Evolutionary conservation across 352 stramenopile species (phyloP), one percentile per base, ranked within the genome.

Genomic region (Globisporangium takayamanum): DNA sequence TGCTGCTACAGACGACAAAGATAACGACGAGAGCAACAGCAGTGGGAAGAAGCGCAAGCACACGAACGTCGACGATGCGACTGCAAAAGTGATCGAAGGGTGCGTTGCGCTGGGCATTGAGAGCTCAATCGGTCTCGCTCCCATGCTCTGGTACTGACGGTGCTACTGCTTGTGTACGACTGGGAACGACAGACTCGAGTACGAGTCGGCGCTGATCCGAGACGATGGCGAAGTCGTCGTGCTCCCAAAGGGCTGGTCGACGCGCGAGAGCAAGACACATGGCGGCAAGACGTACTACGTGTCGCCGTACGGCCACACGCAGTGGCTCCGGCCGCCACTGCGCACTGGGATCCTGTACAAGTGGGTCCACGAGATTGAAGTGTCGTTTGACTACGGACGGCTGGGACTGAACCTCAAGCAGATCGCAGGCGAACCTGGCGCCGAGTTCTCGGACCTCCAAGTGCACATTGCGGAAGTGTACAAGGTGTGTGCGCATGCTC

Each of bases 251-350:
- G 85, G 79, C 14, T 95, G 85, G 85, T 79, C 80, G 2, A 91
- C 78, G 20, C 80, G 83, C 8, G 74, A 84, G 54, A 92, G 81
- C 61, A 88, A 88, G 60, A 89, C 82, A n/a, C 84, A 92, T 55
- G 77, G 82, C 36, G 81, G 81, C 20, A 91, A 92, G 67, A 88
- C 66, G n/a, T 95, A 95, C 52, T 95, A 85, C 57, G 84, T 95
- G 28, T 91, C 78, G 18, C 85, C 85, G 11, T 89, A 87, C 45
- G 85, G 85, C 36, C 78, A 93, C 42, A 92, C 85, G 12, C 81
- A 91, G 53, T 95, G 85, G 85, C 53, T 95, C 8, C 83, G 81
- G 2, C 85, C 85, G 33, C 80, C 80, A 1, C 78, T 94, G 66
- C 82, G 84, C 60, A 91, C 85, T 11, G 57, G 50, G 7, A 66